Evolutionary conservation across 75 land plant genomes (phyloP).

Genomic region (Larix kaempferi): DNA sequence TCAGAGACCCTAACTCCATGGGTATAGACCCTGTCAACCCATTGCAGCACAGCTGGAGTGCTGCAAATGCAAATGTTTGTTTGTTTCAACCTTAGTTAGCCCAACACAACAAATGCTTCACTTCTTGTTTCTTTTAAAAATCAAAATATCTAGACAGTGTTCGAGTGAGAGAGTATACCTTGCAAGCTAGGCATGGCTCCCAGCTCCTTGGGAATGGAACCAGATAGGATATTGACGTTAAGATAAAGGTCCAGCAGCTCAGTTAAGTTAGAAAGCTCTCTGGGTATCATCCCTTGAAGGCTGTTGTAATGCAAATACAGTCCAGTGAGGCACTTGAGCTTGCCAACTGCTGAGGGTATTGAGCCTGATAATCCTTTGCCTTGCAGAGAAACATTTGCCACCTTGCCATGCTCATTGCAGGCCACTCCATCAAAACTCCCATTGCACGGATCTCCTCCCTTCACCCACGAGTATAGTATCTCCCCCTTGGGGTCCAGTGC

Average conservation of each 20-base stretch:
- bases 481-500: slow-evolving; percentile 62
- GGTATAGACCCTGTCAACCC: slow-evolving; percentile 66
- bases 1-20: slow-evolving; percentile 45
- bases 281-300: slow-evolving; percentile 72
- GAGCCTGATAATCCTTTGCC: slow-evolving; percentile 70
- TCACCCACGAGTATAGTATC: slow-evolving; percentile 60
- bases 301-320: slow-evolving; percentile 81
- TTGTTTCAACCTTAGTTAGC: not conserved
- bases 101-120: too few species aligned
- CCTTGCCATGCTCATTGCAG: slow-evolving; percentile 65
- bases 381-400: slow-evolving; percentile 74
- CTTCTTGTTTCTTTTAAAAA: too few species aligned
- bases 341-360: slow-evolving; percentile 52
- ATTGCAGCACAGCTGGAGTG: slow-evolving; percentile 85
- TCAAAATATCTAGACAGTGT: too few species aligned
- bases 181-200: slow-evolving; percentile 67
- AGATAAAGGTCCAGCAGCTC: slow-evolving; percentile 77
- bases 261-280: slow-evolving; percentile 44
- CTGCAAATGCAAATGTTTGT: slow-evolving; percentile 27
- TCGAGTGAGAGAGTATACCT: slow-evolving; percentile 36
- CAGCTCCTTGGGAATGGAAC: slow-evolving; percentile 74
- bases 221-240: slow-evolving; percentile 73
- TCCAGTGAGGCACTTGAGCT: slow-evolving; percentile 59
- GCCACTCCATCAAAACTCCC: slow-evolving; percentile 74
- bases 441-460: slow-evolving; percentile 52